Evolutionary conservation across 2,329 filamentous ascomycete genomes (phyloP).

Genomic region (Akanthomyces dipterigenus): DNA sequence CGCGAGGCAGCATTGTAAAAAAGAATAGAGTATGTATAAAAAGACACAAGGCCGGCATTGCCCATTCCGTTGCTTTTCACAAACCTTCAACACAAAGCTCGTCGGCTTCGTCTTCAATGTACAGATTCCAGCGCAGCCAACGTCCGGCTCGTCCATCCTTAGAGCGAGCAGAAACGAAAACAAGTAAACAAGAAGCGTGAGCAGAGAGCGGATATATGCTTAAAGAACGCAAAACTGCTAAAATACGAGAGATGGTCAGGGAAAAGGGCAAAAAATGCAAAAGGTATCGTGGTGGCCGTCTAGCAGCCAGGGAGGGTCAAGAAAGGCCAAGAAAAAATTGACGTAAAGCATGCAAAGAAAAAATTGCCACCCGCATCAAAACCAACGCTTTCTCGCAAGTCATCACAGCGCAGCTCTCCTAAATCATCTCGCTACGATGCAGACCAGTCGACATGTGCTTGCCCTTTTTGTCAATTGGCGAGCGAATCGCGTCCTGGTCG

Average conservation of each 20-base stretch:
- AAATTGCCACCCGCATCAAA: neutral
- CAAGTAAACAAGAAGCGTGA: neutral
- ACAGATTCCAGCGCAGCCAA: neutral
- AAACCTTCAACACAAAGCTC: neutral
- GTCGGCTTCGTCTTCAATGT: neutral
- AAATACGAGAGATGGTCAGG: constrained; percentile 13
- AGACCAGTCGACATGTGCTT: constrained; percentile 44
- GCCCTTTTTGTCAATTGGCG: constrained; percentile 25
- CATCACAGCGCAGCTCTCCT: constrained; percentile 14
- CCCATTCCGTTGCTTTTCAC: neutral
- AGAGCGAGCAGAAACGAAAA: neutral
- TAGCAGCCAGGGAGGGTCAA: neutral
- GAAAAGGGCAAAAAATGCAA: neutral
- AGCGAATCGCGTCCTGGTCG: constrained; percentile 29
- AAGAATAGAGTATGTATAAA: constrained; percentile 12
- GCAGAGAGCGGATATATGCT: neutral
- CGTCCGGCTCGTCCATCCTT: neutral
- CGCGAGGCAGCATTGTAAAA: constrained; percentile 42
- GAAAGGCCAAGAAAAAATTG: neutral
- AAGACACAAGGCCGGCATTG: constrained; percentile 2
- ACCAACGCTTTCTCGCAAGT: neutral
- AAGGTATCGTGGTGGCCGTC: constrained; percentile 11
- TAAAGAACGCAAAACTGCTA: constrained; percentile 4
- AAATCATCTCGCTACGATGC: constrained; percentile 51
- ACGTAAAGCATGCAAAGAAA: neutral